A percentile compares a stretch with the other conserved stretches of the same genome.
Evolutionary conservation across 2,329 filamentous ascomycete genomes (phyloP).

Genomic region (Colletotrichum coccodes): DNA sequence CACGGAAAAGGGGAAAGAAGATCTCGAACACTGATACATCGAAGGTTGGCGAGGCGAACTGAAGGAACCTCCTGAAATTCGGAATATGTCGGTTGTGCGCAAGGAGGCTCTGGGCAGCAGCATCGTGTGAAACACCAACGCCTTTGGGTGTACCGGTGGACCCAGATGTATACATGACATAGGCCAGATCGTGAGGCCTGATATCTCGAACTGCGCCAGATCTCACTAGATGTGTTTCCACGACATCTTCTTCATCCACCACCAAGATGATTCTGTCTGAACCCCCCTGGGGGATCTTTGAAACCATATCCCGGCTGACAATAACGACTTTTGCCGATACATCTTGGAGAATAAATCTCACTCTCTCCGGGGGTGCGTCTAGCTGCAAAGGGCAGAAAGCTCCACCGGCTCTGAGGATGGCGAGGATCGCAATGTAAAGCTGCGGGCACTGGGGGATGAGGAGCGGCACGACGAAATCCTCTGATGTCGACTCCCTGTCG

Average conservation of each 20-base stretch:
- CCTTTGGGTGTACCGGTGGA: slow-evolving; percentile 92
- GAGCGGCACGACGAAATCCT: slow-evolving; percentile 71
- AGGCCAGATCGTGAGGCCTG: slow-evolving; percentile 67
- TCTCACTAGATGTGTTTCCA: not conserved
- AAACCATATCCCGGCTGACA: slow-evolving; percentile 62
- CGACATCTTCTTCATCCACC: slow-evolving; percentile 41
- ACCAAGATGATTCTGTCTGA: slow-evolving; percentile 45
- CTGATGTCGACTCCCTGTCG: not conserved
- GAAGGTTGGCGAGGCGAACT: slow-evolving; percentile 93
- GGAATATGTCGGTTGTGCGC: slow-evolving; percentile 85
- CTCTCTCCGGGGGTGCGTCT: slow-evolving; percentile 80
- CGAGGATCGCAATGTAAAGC: slow-evolving; percentile 82
- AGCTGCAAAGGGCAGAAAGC: slow-evolving; percentile 88
- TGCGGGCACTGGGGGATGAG: slow-evolving; percentile 80
- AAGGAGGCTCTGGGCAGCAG: slow-evolving; percentile 83
- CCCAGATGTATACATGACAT: slow-evolving; percentile 94
- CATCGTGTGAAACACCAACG: slow-evolving; percentile 82
- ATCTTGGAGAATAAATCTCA: slow-evolving; percentile 85
- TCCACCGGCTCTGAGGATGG: slow-evolving; percentile 81
- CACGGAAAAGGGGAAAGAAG: slow-evolving; percentile 85
- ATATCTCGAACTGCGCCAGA: not conserved
- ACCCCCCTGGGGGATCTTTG: slow-evolving; percentile 48
- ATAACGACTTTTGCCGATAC: slow-evolving; percentile 76
- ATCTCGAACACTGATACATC: slow-evolving; percentile 96
- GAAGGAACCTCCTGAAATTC: slow-evolving; percentile 80